A percentile compares a stretch with the other conserved stretches of the same genome.
phyloP scores from a whole-genome alignment of 306 rosid genomes.

The Acacia melanoxylon region DNA sequence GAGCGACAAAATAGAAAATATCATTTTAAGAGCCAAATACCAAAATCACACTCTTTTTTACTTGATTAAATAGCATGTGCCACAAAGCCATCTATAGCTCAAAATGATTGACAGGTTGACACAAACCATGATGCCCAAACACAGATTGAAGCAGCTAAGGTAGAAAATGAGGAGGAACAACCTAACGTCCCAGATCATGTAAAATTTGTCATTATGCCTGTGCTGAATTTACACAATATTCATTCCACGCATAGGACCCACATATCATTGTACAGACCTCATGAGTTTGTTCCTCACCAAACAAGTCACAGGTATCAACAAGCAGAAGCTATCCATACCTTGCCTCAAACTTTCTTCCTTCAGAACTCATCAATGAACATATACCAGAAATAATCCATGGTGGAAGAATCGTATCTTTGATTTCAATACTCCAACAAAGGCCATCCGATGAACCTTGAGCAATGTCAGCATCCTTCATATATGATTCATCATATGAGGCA shows the following conservation, averaged over 20 bases:
- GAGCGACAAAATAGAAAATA: constrained; percentile 25
- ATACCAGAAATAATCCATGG: constrained; percentile 76
- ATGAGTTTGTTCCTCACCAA: not conserved
- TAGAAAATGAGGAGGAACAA: not conserved
- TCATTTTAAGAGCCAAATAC: constrained; percentile 22
- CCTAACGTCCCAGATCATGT: not conserved
- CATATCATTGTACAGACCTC: not conserved
- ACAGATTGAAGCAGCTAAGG: not conserved
- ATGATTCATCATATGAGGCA: constrained; percentile 42
- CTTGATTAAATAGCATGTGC: not conserved
- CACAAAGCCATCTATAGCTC: not conserved
- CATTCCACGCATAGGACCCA: not conserved
- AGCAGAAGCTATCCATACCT: constrained; percentile 54
- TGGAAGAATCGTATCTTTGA: constrained; percentile 77
- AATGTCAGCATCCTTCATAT: constrained; percentile 48
- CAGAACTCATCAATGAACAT: constrained; percentile 64
- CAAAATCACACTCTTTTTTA: not conserved
- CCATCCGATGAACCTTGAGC: constrained; percentile 39
- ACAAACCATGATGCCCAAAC: not conserved
- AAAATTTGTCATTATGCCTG: not conserved
- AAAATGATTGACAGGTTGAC: constrained; percentile 1
- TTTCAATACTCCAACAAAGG: constrained; percentile 68
- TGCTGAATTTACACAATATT: constrained; percentile 3
- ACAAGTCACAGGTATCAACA: not conserved
- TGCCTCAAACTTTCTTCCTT: constrained; percentile 85